Conservation (phyloP, 2,329 filamentous ascomycete species). For the Claviceps quebecensis region DNA sequence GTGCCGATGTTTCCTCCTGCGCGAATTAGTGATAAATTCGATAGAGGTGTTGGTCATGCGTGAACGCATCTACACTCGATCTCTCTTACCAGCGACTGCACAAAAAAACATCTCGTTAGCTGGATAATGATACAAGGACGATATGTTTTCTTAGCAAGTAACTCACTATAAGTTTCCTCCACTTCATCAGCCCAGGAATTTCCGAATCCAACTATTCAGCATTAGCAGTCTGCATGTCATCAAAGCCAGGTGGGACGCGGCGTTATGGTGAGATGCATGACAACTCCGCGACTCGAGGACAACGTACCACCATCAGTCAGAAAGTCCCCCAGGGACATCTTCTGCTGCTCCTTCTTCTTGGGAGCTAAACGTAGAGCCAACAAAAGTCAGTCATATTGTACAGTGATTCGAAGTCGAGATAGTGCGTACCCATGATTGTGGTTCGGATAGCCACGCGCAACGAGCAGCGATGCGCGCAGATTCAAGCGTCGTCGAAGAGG, state of each 20-base stretch:
- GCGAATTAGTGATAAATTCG: neutral
- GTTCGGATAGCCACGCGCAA: conserved; percentile 32
- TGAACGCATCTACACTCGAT: neutral
- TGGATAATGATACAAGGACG: conserved; percentile 4
- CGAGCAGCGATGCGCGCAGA: conserved; percentile 28
- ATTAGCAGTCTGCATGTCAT: neutral
- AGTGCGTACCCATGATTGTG: conserved; percentile 48
- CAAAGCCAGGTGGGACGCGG: conserved; percentile 10
- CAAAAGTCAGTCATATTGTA: conserved; percentile 1
- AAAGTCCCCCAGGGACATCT: conserved; percentile 96
- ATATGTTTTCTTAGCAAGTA: conserved; percentile 4
- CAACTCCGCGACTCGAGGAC: conserved; percentile 5
- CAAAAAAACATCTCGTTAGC: conserved; percentile 13
- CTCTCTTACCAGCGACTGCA: conserved; percentile 22
- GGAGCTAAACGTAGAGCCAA: conserved; percentile 57
- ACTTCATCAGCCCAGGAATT: conserved; percentile 98
- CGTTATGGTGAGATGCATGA: conserved; percentile 8
- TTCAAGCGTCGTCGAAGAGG: conserved; percentile 3
- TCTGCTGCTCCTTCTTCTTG: conserved; percentile 86
- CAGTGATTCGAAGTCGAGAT: neutral
- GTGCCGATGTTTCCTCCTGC: conserved; percentile 28
- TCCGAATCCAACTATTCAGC: conserved; percentile 28
- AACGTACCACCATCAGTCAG: conserved; percentile 75
- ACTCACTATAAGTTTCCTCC: conserved; percentile 73
- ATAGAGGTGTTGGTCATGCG: neutral